Base-by-base conservation (phyloP, 345 rosid genomes). In the Orychophragmus violaceus region DNA sequence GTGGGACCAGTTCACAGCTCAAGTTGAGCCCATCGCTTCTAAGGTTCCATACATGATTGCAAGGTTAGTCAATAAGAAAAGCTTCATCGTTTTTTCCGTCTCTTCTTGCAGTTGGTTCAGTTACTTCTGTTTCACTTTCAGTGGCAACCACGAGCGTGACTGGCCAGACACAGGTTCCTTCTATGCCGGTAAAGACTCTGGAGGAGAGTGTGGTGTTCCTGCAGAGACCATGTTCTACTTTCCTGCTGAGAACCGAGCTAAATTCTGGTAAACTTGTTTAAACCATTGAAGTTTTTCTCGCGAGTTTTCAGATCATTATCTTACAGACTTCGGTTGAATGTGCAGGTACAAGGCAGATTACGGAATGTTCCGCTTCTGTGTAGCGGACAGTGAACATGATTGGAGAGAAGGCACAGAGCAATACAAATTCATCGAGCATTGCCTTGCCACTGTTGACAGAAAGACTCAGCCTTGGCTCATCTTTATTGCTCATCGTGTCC, bases 1-100 rank as follows among this genome's bases (percentile, higher is more conserved):
- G 72, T 88, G 96, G 96, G 96, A 88, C 69, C 96, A 88, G 65
- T 88, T 88, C 80, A 88, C 96, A 13, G 81, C 96, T 29, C 92
- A 88, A 76, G 84, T 88, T 10, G 85, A 86, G 79, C 90, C 91
- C 13, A 78, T 88, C 18, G 83, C 92, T 64, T 84, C 91, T 24
- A 77, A 64, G 0, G 82, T 84, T 35, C 84, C 92, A 2, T 88
- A 84, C 76, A 88, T 88, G 96, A 41, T 86, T 56, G 92, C 80
- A n/a, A 88, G 95, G 95, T 88, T 30, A 57, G 77, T 77, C 30
- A 27, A 29, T 17, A 45, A 13, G 14, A 29, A 39, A 57, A 64
- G 24, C 32, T 57, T 58, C 13, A 23, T 66, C 13, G 25, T 49
- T 23, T 21, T 54, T 62, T 61, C 62, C 29, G 41, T 49, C 36